phyloP scores from a whole-genome alignment of 1,284 basidiomycete species.

The Hymenochaete sp. region DNA sequence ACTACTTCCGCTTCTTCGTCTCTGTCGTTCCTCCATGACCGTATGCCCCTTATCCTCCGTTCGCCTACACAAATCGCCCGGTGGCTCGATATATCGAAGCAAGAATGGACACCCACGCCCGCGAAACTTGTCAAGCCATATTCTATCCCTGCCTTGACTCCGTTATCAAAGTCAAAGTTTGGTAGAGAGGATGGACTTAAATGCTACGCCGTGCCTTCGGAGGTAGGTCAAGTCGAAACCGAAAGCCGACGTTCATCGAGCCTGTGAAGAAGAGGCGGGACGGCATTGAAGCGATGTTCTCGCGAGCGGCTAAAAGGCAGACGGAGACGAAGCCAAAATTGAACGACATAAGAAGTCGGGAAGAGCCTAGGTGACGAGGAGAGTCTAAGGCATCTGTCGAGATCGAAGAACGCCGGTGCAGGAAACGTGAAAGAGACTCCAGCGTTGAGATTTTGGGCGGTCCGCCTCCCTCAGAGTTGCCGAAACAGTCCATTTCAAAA shows the following conservation, averaged over 20 bases:
- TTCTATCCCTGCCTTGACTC: no score
- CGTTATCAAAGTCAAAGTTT: no score
- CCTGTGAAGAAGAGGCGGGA: slow-evolving; percentile 76
- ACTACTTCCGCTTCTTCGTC: slow-evolving; percentile 70
- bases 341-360: no score
- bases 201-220: slow-evolving; percentile 82
- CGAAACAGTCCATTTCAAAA: no score
- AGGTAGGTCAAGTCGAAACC: slow-evolving; percentile 85
- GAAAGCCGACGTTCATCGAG: slow-evolving; percentile 78
- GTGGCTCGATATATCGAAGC: slow-evolving; percentile 76
- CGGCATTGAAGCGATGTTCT: slow-evolving; percentile 84
- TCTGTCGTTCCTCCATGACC: slow-evolving; percentile 79
- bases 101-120: slow-evolving; percentile 53
- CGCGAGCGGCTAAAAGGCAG: slow-evolving; percentile 38
- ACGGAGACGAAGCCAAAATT: no score
- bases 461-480: no score
- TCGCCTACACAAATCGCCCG: slow-evolving; percentile 47
- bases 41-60: slow-evolving; percentile 84
- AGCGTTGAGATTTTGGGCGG: slow-evolving; percentile 10
- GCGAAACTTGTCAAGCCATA: slow-evolving; percentile 63
- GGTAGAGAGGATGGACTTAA: slow-evolving; percentile 61
- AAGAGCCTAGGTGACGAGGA: no score
- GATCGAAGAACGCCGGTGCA: neutral
- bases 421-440: slow-evolving; percentile 9
- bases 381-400: no score